Conservation (phyloP, 1,284 basidiomycete species). For the Trametes hirsuta region DNA sequence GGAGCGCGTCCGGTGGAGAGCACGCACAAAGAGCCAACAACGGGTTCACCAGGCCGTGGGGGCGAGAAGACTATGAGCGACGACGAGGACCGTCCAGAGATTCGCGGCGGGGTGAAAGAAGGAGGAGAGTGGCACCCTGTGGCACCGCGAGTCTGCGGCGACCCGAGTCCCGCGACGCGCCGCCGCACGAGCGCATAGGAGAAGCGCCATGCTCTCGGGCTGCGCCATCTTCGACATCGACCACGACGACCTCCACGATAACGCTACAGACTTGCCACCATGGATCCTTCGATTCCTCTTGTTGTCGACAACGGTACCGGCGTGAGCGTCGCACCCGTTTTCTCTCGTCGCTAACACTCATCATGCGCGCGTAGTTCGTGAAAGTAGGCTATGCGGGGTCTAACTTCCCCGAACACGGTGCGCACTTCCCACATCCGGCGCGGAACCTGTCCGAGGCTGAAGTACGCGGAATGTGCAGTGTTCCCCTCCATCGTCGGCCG, state of each 20-base stretch:
- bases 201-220: slow-evolving; percentile 6
- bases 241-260: slow-evolving; percentile 18
- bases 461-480: slow-evolving; percentile 50
- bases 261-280: slow-evolving; percentile 31
- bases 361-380: slow-evolving; percentile 72
- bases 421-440: slow-evolving; percentile 25
- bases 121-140: slow-evolving; percentile 4
- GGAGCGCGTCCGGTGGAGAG: not conserved
- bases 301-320: slow-evolving; percentile 99
- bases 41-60: not conserved
- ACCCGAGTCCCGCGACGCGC: slow-evolving; percentile 12
- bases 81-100: not conserved
- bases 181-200: not conserved
- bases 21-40: not conserved
- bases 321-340: slow-evolving; percentile 54
- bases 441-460: not conserved
- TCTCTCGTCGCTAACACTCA: slow-evolving; percentile 7
- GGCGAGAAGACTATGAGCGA: not conserved
- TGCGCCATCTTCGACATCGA: slow-evolving; percentile 20
- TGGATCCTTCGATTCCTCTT: slow-evolving; percentile 76
- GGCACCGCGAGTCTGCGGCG: not conserved
- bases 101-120: not conserved
- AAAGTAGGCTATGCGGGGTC: slow-evolving; percentile 98
- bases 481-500: slow-evolving; percentile 97
- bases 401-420: slow-evolving; percentile 98